Conservation (phyloP, 192 early-diverging fungal genomes). For the Phycomyces blakesleeanus region DNA sequence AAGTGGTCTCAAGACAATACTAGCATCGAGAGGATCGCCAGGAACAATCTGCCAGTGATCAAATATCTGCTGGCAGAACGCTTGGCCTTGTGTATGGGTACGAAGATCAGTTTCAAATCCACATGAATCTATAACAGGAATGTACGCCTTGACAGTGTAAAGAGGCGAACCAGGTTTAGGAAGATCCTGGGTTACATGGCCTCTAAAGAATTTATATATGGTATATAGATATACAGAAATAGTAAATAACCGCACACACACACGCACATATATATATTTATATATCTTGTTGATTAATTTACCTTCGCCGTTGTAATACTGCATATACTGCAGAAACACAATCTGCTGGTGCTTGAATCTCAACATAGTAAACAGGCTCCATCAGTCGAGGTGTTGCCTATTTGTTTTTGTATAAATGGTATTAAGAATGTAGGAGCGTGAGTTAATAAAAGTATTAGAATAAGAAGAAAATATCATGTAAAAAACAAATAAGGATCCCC, state of each 20-base stretch:
- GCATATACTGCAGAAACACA: slow-evolving; percentile 94
- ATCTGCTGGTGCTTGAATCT: slow-evolving; percentile 95
- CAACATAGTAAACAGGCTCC: slow-evolving; percentile 96
- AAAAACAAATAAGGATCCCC: too few species aligned
- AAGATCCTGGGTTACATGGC: slow-evolving; percentile 92
- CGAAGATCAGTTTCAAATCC: slow-evolving; percentile 97
- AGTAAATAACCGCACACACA: slow-evolving; percentile 18
- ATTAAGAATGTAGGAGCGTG: too few species aligned
- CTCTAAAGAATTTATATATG: too few species aligned
- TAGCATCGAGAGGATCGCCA: slow-evolving; percentile 92
- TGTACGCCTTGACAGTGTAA: slow-evolving; percentile 88
- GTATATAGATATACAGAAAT: neutral
- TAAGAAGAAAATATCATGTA: too few species aligned
- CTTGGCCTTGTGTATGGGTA: slow-evolving; percentile 94
- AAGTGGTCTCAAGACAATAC: slow-evolving; percentile 79
- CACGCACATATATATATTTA: neutral
- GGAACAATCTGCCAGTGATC: slow-evolving; percentile 98
- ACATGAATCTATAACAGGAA: slow-evolving; percentile 93
- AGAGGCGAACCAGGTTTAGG: slow-evolving; percentile 94
- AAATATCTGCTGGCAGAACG: slow-evolving; percentile 97
- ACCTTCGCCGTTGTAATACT: slow-evolving; percentile 81
- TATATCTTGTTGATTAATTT: slow-evolving; percentile 7
- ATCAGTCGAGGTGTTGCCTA: slow-evolving; percentile 91
- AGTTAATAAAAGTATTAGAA: too few species aligned
- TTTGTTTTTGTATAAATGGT: too few species aligned